A percentile compares a stretch with the other conserved stretches of the same genome.
phyloP scores from a whole-genome alignment of 257 asterid species.

The Petunia secreta region DNA sequence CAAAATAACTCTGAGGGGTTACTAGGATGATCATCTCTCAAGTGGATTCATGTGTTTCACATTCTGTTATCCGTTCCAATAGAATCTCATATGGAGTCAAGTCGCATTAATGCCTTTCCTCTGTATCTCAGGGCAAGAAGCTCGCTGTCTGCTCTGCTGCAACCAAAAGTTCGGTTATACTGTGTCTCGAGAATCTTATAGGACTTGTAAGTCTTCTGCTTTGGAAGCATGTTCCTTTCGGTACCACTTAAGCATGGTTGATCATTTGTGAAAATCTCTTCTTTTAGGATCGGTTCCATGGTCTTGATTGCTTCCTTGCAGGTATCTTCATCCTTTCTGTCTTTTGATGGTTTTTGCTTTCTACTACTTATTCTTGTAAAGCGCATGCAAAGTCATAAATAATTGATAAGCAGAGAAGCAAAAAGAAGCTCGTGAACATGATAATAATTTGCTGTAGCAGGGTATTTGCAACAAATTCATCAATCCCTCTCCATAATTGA shows the following conservation, averaged over 20 bases:
- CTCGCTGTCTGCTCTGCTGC: constrained; percentile 98
- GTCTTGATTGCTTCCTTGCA: constrained; percentile 99
- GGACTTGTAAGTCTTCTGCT: constrained; percentile 61
- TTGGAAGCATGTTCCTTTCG: constrained; percentile 11
- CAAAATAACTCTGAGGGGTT: not conserved
- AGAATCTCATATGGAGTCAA: not conserved
- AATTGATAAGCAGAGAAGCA: not conserved
- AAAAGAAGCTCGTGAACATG: not conserved
- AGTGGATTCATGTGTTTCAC: not conserved
- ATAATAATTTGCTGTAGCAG: not conserved
- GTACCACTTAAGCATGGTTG: constrained; percentile 7
- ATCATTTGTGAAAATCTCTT: not conserved
- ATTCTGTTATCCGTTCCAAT: not conserved
- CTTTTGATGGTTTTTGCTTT: not conserved
- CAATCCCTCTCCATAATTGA: not conserved
- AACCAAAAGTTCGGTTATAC: constrained; percentile 91
- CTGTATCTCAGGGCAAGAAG: constrained; percentile 66
- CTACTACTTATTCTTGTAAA: not conserved
- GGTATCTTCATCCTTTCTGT: constrained; percentile 47
- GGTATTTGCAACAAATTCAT: not conserved
- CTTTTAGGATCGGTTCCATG: constrained; percentile 82
- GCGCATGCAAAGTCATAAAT: not conserved
- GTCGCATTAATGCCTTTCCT: constrained; percentile 8
- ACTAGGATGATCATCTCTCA: not conserved
- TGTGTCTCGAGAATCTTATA: constrained; percentile 86